Conservation (phyloP, 176 grass and related monocot species). For the bread wheat (Triticum aestivum) region DNA sequence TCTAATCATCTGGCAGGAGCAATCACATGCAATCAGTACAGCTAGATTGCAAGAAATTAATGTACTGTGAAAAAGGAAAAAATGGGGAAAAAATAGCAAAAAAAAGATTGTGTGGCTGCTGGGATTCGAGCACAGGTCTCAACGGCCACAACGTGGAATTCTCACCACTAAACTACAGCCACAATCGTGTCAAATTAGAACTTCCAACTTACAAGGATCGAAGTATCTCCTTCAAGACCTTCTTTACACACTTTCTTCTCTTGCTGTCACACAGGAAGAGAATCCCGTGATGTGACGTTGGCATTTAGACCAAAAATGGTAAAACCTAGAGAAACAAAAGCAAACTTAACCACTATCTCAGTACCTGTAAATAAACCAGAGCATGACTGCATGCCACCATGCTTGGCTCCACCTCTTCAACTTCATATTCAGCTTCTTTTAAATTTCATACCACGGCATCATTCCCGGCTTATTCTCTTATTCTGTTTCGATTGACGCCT, state of each 20-base stretch:
- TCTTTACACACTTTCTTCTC: neutral
- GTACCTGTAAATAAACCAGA: too few species aligned
- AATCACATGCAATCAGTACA: too few species aligned
- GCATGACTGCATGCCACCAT: too few species aligned
- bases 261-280: neutral
- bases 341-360: too few species aligned
- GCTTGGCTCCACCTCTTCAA: too few species aligned
- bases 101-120: neutral
- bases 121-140: conserved; percentile 62
- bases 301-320: neutral
- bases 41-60: neutral
- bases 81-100: neutral
- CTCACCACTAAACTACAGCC: conserved; percentile 95
- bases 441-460: too few species aligned
- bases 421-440: too few species aligned
- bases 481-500: too few species aligned
- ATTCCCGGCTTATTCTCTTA: too few species aligned
- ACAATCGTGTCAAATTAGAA: neutral
- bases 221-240: neutral
- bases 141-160: conserved; percentile 94
- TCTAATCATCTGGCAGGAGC: too few species aligned
- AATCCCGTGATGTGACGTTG: neutral
- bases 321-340: too few species aligned
- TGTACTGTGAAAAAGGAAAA: neutral
- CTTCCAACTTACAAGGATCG: neutral